phyloP scores from a whole-genome alignment of 176 grass and related monocot species.

The Aegilops bicornis region DNA sequence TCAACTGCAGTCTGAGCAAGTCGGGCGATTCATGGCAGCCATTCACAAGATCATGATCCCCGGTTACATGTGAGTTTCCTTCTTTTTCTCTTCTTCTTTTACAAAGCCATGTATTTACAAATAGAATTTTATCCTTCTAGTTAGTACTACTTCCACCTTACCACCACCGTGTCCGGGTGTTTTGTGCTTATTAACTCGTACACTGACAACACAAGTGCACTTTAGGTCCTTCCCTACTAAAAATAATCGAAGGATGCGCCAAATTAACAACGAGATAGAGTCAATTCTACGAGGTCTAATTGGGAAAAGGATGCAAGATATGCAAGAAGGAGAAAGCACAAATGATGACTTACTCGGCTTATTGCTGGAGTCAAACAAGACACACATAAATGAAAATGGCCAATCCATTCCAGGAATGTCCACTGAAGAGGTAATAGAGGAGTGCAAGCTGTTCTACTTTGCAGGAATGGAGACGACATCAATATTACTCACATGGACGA shows the following conservation, averaged over 20 bases:
- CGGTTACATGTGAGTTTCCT: not conserved
- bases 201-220: not conserved
- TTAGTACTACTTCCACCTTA: not conserved
- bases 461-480: not conserved
- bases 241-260: not conserved
- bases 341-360: not conserved
- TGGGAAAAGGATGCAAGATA: too few species aligned
- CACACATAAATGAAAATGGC: not conserved
- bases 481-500: not conserved
- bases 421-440: not conserved
- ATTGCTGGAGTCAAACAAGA: not conserved
- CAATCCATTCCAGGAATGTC: not conserved
- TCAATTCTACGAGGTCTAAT: too few species aligned
- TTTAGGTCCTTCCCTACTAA: not conserved
- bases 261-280: not conserved
- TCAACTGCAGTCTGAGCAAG: not conserved
- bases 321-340: not conserved
- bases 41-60: not conserved
- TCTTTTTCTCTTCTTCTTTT: not conserved
- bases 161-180: not conserved
- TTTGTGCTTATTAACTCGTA: not conserved
- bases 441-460: not conserved
- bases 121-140: not conserved
- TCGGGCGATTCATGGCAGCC: not conserved
- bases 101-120: not conserved